Conservation (phyloP, 148 eudicot species). For the Hydrangea macrophylla region DNA sequence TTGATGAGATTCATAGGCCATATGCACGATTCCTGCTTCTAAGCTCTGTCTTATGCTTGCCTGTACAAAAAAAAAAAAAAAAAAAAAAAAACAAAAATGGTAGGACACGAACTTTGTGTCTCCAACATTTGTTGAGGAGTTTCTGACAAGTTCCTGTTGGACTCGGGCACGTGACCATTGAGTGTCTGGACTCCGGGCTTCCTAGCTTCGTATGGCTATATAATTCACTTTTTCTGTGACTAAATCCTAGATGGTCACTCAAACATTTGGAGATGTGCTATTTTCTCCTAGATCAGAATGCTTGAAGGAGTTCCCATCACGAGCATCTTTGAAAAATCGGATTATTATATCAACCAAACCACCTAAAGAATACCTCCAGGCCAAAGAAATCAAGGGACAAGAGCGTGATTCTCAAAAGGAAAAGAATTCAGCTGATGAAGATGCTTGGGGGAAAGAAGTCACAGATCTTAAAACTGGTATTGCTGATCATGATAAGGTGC, state of each 20-base stretch:
- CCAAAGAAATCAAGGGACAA: slow-evolving; percentile 33
- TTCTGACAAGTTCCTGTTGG: no score
- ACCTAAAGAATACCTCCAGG: slow-evolving; percentile 65
- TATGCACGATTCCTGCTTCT: no score
- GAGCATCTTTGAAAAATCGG: slow-evolving; percentile 52
- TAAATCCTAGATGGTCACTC: slow-evolving; percentile 64
- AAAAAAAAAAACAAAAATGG: no score
- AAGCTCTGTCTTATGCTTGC: no score
- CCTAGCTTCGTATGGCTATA: neutral
- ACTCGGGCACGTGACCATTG: no score
- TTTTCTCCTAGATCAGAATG: slow-evolving; percentile 59
- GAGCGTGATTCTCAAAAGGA: slow-evolving; percentile 33
- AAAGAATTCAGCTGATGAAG: slow-evolving; percentile 45
- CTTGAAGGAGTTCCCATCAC: slow-evolving; percentile 83
- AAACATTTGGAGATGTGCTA: slow-evolving; percentile 81
- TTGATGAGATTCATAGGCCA: no score
- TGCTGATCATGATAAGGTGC: slow-evolving; percentile 39
- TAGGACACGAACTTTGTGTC: no score
- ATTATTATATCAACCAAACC: slow-evolving; percentile 91
- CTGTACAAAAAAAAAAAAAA: no score
- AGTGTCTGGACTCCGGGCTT: no score
- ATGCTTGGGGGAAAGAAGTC: slow-evolving; percentile 80
- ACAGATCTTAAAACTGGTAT: slow-evolving; percentile 24
- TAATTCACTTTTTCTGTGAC: slow-evolving; percentile 2
- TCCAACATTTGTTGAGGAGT: no score